Evolutionary conservation across 768 basidiomycete genomes (phyloP), one percentile per base, ranked within the genome.

Genomic region (Hygrophoropsis aurantiaca): DNA sequence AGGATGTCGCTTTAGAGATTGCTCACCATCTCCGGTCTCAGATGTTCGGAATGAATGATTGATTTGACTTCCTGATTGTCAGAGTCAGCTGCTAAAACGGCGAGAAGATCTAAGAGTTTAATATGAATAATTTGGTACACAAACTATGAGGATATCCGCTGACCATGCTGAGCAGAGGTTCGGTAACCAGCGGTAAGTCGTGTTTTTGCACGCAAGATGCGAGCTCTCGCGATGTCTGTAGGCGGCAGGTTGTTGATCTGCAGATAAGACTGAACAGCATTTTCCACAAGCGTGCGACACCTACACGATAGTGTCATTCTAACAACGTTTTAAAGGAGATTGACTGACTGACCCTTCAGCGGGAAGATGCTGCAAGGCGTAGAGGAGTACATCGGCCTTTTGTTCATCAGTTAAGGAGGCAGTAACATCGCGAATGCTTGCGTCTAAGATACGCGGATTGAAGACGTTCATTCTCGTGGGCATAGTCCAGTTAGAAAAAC

Each of bases 301-400:
- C 77, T 64, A 52, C 49, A 25, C 21, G 35, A n/a, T 6, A 30
- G n/a, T n/a, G 34, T n/a, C 30, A 30, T 25, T 46, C 44, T 13
- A 52, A 13, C 6, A 30, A 13, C 27, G 27, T 13, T 30, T 13
- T 16, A 16, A 55, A 47, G 27, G 37, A 44, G 13, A 25, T 19
- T 42, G 20, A 46, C 27, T 4, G 5, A 65, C 79, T 30, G 60
- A 86, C 83, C 83, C 77, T 48, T 90, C 84, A 39, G 77, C 72
- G 42, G 84, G 81, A 50, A 95, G 79, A 57, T 85, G 85, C 53
- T 85, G 82, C 76, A 93, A 82, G n/a, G 90, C 90, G 54, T 87
- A 82, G 40, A 92, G 64, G 44, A 91, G 68, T 30, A 87, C 74
- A 47, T 84, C 84, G 16, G 77, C 83, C 62, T 87, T 88, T 60